A percentile compares a stretch with the other conserved stretches of the same genome.
Evolutionary conservation across 768 basidiomycete species (phyloP).

Genomic region (Hydnomerulius pinastri): DNA sequence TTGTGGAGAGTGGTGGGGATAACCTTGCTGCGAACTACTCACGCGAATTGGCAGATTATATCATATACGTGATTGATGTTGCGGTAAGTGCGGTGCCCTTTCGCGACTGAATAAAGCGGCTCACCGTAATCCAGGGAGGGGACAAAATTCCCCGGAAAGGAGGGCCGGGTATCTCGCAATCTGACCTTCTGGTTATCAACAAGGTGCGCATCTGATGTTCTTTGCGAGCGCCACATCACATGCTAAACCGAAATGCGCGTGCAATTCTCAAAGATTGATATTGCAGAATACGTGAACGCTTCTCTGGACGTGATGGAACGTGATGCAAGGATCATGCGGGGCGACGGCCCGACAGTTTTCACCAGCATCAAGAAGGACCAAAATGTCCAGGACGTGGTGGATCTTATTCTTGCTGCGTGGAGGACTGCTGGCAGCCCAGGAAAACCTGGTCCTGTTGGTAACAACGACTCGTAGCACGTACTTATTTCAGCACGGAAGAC

Average conservation of each 20-base stretch:
- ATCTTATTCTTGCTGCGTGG: slow-evolving; percentile 89
- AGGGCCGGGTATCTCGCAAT: slow-evolving; percentile 95
- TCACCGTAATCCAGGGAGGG: slow-evolving; percentile 66
- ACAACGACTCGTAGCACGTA: slow-evolving; percentile 3
- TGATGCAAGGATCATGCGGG: slow-evolving; percentile 92
- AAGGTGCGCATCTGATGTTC: slow-evolving; percentile 54
- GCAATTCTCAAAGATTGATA: slow-evolving; percentile 69
- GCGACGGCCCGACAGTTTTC: slow-evolving; percentile 92
- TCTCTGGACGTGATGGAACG: slow-evolving; percentile 94
- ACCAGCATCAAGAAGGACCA: slow-evolving; percentile 76
- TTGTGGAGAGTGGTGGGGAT: slow-evolving; percentile 96
- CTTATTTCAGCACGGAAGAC: no score
- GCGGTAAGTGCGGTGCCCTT: slow-evolving; percentile 48
- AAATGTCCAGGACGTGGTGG: slow-evolving; percentile 80
- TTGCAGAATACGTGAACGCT: slow-evolving; percentile 90
- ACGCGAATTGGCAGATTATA: slow-evolving; percentile 95
- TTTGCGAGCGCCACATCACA: not conserved
- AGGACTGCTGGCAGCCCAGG: slow-evolving; percentile 77
- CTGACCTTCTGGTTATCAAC: slow-evolving; percentile 92
- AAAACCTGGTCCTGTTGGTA: slow-evolving; percentile 41
- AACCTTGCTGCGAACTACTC: slow-evolving; percentile 98
- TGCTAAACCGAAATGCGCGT: not conserved
- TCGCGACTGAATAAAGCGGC: not conserved
- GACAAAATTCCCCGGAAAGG: slow-evolving; percentile 99
- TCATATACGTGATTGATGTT: slow-evolving; percentile 91